phyloP scores from a whole-genome alignment of 805 yeast species.

The Candida alai region DNA sequence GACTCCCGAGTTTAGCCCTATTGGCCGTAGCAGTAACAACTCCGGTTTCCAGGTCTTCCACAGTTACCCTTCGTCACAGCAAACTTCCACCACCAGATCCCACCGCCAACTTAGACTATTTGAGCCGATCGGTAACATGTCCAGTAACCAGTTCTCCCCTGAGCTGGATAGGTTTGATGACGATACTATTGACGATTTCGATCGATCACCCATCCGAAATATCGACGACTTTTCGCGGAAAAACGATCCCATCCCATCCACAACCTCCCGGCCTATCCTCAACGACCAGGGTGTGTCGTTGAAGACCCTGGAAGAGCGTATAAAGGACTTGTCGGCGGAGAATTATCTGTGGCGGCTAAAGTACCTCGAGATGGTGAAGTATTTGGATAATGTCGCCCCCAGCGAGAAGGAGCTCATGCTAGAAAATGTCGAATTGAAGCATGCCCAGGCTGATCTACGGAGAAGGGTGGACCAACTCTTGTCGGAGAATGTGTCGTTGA shows the following conservation, averaged over 20 bases:
- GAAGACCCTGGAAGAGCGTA: slow-evolving; percentile 10
- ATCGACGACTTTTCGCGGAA: background rate
- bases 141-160: slow-evolving; percentile 1
- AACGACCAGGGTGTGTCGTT: slow-evolving; percentile 8
- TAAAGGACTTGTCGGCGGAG: slow-evolving; percentile 10
- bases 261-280: slow-evolving; percentile 3
- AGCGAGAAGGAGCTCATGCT: slow-evolving; percentile 6
- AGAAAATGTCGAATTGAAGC: slow-evolving; percentile 9
- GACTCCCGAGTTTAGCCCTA: slow-evolving; percentile 9
- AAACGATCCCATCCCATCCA: background rate
- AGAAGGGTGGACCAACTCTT: background rate
- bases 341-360: slow-evolving; percentile 11
- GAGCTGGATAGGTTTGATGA: slow-evolving; percentile 4
- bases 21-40: slow-evolving; percentile 5
- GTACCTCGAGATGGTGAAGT: slow-evolving; percentile 7
- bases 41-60: slow-evolving; percentile 8
- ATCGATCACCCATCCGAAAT: slow-evolving; percentile 4
- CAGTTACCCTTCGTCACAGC: slow-evolving; percentile 7
- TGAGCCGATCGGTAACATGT: slow-evolving; percentile 6
- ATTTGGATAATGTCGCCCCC: slow-evolving; percentile 9
- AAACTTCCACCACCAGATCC: background rate
- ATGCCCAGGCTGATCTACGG: background rate
- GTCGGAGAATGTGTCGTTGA: background rate
- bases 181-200: slow-evolving; percentile 8
- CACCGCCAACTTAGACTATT: slow-evolving; percentile 3